Percentiles rank a stretch among this genome's conserved stretches.
phyloP scores from a whole-genome alignment of 139 green algal genomes.

The Tetradesmus lagerheimii region DNA sequence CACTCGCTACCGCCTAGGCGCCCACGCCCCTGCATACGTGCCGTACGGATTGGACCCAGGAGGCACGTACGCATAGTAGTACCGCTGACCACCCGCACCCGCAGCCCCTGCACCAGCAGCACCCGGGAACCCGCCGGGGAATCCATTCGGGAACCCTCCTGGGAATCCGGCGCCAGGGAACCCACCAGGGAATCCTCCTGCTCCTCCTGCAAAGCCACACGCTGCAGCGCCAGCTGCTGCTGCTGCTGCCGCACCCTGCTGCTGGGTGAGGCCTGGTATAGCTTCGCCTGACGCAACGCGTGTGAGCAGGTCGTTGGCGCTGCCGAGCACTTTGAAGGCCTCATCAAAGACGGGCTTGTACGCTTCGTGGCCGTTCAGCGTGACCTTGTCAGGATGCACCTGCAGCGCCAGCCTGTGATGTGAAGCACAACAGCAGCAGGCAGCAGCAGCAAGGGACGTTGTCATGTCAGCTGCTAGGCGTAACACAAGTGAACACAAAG shows the following conservation, averaged over 20 bases:
- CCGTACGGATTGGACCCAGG: background rate
- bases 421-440: background rate
- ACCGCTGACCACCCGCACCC: background rate
- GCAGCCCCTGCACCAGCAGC: background rate
- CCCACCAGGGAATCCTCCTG: background rate
- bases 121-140: background rate
- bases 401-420: background rate
- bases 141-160: background rate
- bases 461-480: too few species aligned
- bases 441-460: too few species aligned
- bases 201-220: background rate
- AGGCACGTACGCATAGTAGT: background rate
- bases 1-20: background rate
- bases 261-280: background rate
- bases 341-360: slow-evolving; percentile 26
- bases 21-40: background rate
- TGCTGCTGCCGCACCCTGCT: background rate
- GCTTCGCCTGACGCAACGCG: background rate
- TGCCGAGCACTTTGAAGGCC: slow-evolving; percentile 23
- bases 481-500: too few species aligned
- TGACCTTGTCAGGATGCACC: slow-evolving; percentile 23
- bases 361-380: background rate
- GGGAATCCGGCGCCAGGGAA: background rate
- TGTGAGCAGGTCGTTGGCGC: slow-evolving; percentile 6
- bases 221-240: background rate